A percentile compares a stretch with the other conserved stretches of the same genome.
Conservation (phyloP, 2,329 filamentous ascomycete genomes). For the Colletotrichum brevisporum region DNA sequence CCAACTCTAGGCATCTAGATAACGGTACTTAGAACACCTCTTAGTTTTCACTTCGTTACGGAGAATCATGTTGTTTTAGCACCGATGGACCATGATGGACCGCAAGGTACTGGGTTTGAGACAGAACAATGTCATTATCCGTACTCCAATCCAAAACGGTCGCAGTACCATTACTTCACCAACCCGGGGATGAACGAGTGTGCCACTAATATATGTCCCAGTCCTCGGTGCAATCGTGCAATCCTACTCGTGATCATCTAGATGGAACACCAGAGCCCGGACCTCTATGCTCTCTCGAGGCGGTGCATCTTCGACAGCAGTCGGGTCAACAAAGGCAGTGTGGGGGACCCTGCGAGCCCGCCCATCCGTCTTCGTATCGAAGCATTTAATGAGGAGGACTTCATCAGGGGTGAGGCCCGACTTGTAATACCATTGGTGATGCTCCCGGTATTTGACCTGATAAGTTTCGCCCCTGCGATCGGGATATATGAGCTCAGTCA, state of each 20-base stretch:
- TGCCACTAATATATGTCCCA: too few relatives aligned
- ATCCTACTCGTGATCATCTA: slow-evolving; percentile 48
- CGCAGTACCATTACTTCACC: too few relatives aligned
- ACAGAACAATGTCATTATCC: too few relatives aligned
- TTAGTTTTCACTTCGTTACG: too few relatives aligned
- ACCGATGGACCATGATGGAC: too few relatives aligned
- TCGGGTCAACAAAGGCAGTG: slow-evolving; percentile 66
- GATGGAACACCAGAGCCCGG: slow-evolving; percentile 66
- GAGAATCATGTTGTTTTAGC: too few relatives aligned
- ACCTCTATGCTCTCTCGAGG: slow-evolving; percentile 74
- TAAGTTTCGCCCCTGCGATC: slow-evolving; percentile 65
- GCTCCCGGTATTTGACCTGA: slow-evolving; percentile 55
- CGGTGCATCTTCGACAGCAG: slow-evolving; percentile 54
- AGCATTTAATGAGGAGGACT: slow-evolving; percentile 73
- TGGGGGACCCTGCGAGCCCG: slow-evolving; percentile 68
- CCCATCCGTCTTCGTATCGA: slow-evolving; percentile 70
- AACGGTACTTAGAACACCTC: too few relatives aligned
- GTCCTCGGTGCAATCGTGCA: background rate
- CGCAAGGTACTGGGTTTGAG: too few relatives aligned
- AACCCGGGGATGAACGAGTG: too few relatives aligned
- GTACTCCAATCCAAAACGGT: too few relatives aligned
- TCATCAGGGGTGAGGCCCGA: slow-evolving; percentile 65
- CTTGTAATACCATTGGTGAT: slow-evolving; percentile 68
- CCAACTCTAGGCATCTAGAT: too few relatives aligned
- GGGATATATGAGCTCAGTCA: slow-evolving; percentile 65